A percentile compares a stretch with the other conserved stretches of the same genome.
Conservation (phyloP, 306 rosid genomes). For the Glycine soja region DNA sequence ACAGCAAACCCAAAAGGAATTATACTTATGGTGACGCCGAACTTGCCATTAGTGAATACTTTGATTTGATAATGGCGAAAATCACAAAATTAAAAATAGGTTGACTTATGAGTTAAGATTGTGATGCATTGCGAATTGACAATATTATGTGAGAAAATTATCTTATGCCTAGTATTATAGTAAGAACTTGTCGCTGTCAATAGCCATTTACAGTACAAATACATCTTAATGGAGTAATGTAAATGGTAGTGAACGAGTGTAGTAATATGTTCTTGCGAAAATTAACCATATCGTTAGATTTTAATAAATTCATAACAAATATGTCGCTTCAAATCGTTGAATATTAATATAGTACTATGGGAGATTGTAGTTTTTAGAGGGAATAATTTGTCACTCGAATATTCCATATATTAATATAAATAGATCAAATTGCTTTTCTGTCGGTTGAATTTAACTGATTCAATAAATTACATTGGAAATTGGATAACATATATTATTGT, state of each 20-base stretch:
- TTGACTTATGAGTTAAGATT: not conserved
- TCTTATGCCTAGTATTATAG: not conserved
- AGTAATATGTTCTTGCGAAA: not conserved
- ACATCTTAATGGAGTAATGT: not conserved
- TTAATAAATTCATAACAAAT: not conserved
- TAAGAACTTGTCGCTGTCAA: too few species aligned
- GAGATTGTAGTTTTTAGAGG: too few species aligned
- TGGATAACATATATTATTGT: too few species aligned
- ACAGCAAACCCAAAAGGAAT: slow-evolving; percentile 29
- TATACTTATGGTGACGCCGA: slow-evolving; percentile 48
- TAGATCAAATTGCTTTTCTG: too few species aligned
- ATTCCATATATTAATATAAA: too few species aligned
- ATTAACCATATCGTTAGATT: too few species aligned
- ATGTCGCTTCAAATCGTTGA: not conserved
- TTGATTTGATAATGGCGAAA: not conserved
- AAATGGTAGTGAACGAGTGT: not conserved
- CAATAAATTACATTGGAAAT: too few species aligned
- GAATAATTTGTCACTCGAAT: too few species aligned
- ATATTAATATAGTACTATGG: too few species aligned
- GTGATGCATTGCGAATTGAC: not conserved
- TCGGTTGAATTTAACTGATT: too few species aligned
- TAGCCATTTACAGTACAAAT: not conserved
- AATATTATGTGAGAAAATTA: not conserved
- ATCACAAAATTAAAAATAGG: not conserved
- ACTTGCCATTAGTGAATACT: slow-evolving; percentile 13